A percentile compares a stretch with the other conserved stretches of the same genome.
Evolutionary conservation across 2,329 filamentous ascomycete species (phyloP).

Genomic region (Cercospora sp.): DNA sequence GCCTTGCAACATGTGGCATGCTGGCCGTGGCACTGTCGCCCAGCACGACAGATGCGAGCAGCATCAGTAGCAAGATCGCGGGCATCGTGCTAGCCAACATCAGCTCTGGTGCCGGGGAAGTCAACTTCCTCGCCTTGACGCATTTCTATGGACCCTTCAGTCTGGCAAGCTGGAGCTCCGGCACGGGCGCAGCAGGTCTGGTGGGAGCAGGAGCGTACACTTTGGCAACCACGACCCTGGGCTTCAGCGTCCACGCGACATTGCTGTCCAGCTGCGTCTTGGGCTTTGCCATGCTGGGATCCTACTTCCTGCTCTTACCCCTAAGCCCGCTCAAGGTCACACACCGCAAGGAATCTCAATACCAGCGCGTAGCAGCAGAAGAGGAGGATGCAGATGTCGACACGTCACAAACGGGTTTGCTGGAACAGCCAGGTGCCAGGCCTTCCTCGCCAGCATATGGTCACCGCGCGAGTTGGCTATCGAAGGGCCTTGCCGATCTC

Average conservation of each 20-base stretch:
- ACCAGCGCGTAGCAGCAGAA: conserved; percentile 54
- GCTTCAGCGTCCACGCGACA: conserved; percentile 71
- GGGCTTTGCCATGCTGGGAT: conserved; percentile 77
- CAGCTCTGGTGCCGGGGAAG: conserved; percentile 81
- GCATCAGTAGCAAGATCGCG: conserved; percentile 72
- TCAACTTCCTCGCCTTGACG: conserved; percentile 86
- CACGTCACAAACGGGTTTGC: conserved; percentile 32
- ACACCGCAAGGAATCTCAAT: conserved; percentile 48
- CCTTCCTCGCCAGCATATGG: conserved; percentile 35
- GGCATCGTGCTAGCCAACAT: conserved; percentile 85
- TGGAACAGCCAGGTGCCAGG: conserved; percentile 32
- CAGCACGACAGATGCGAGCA: conserved; percentile 39
- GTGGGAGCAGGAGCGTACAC: conserved; percentile 88
- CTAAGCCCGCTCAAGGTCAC: conserved; percentile 60
- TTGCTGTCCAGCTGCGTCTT: conserved; percentile 76
- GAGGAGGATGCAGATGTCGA: conserved; percentile 43
- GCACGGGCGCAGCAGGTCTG: conserved; percentile 65
- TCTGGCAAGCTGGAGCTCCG: conserved; percentile 87
- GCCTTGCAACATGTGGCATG: conserved; percentile 81
- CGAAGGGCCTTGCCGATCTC: conserved; percentile 23
- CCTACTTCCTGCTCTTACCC: conserved; percentile 82
- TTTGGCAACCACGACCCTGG: conserved; percentile 75
- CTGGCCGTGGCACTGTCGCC: conserved; percentile 81
- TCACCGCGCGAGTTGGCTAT: conserved; percentile 9
- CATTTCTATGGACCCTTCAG: conserved; percentile 90